Evolutionary conservation across 179 eudicot genomes (phyloP), one percentile per base, ranked within the genome.

Genomic region (Silene vulgaris): DNA sequence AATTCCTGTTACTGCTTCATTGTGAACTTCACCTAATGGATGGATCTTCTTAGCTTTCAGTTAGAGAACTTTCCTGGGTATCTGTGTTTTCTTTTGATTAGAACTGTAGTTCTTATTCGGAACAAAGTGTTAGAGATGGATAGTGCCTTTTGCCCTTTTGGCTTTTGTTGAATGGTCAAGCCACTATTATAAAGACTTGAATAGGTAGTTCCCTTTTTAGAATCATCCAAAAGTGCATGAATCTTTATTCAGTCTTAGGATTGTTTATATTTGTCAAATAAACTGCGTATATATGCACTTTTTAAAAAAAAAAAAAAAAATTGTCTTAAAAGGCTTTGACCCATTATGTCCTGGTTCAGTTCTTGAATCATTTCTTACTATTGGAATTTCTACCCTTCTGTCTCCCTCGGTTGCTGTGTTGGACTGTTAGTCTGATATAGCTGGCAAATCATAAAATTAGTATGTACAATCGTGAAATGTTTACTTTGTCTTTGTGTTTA

Each of bases 401-500:
- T 35, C 26, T 23, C 35, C 17, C n/a, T 13, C 17, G 2, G 59
- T 64, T 3, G 8, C 29, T 13, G 11, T 20, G 26, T 65, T 56
- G 1, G 65, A 3, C 4, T 30, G 52, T 40, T 35, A 35, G 40
- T 12, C 21, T 21, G 54, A 12, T 12, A 5, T 30, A 40, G 43
- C 20, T 59, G 59, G 54, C 29, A 17, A 9, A 17, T 52, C 37
- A 12, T 45, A 11, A 8, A 11, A 52, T 3, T 45, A 43, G 35
- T 26, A 19, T 71, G 74, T 14, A 54, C 74, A 5, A 76, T 57
- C 14, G 40, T 62, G 21, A 77, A 71, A 19, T 65, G 54, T 28
- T 8, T 29, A 13, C 30, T 9, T 57, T 65, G 13, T 75, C 50
- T 80, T 67, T 5, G 40, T 45, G 45, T 76, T 79, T 81, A 95